Percentiles rank a stretch among this genome's conserved stretches.
These are phyloP conservation scores for Fraxinus ornus DNA, from an alignment of 305 asterid genomes.

Conservation along the genomic window DNA sequence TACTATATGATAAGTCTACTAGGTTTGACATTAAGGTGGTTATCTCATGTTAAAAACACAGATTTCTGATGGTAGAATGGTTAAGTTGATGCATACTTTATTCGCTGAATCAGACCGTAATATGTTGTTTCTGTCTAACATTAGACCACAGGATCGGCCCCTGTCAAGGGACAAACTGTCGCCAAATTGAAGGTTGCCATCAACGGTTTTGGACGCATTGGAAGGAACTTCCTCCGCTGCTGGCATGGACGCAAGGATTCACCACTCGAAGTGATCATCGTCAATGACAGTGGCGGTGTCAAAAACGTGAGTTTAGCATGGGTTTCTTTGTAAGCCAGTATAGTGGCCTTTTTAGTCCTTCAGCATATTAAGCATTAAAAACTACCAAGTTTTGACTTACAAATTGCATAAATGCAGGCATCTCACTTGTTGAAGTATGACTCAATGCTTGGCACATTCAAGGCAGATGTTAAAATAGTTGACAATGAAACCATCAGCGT, in stretches of 20 bases:
- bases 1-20: background rate
- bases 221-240: slow-evolving; percentile 96
- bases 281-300: slow-evolving; percentile 96
- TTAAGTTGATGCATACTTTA: background rate
- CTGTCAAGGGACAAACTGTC: slow-evolving; percentile 62
- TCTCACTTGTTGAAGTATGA: slow-evolving; percentile 93
- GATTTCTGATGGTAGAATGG: background rate
- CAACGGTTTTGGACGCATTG: slow-evolving; percentile 92
- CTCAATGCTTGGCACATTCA: slow-evolving; percentile 93
- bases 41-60: background rate
- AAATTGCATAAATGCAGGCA: slow-evolving; percentile 48
- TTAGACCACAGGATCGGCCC: slow-evolving; percentile 59
- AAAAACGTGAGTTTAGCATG: slow-evolving; percentile 57
- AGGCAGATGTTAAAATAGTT: slow-evolving; percentile 78
- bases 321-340: background rate
- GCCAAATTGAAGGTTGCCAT: slow-evolving; percentile 91
- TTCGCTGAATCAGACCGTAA: background rate
- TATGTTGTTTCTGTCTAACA: slow-evolving; percentile 13
- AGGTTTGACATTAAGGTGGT: background rate
- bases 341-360: background rate
- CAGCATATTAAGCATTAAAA: background rate
- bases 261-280: slow-evolving; percentile 81
- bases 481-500: slow-evolving; percentile 87
- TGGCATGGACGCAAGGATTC: slow-evolving; percentile 97
- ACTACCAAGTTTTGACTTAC: background rate